Evolutionary conservation across 306 rosid genomes (phyloP).

Genomic region (Echinosophora koreensis): DNA sequence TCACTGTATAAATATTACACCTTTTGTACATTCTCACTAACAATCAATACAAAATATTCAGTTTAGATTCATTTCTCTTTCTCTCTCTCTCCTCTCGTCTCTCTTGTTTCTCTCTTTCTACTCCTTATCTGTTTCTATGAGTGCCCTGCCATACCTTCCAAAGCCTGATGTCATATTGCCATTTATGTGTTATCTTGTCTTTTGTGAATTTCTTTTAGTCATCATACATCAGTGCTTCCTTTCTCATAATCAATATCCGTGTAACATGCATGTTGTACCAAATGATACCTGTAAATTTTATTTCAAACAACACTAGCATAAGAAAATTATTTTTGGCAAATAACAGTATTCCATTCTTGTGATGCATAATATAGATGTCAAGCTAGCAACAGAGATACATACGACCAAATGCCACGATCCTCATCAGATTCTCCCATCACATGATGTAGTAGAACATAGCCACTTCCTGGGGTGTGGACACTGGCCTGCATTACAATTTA

Average conservation of each 20-base stretch:
- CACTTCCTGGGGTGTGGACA: conserved; percentile 93
- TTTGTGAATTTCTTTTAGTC: conserved; percentile 15
- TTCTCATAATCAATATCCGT: conserved; percentile 2
- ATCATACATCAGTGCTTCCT: conserved; percentile 21
- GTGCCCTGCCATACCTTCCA: background rate
- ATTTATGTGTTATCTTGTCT: conserved; percentile 9
- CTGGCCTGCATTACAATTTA: conserved; percentile 67
- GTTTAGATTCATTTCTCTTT: no score
- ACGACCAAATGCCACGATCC: conserved; percentile 95
- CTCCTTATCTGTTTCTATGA: no score
- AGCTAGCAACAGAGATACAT: conserved; percentile 61
- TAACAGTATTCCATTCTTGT: conserved; percentile 38
- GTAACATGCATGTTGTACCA: background rate
- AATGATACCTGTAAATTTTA: conserved; percentile 14
- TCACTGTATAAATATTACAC: no score
- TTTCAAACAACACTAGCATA: conserved; percentile 33
- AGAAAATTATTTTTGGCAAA: conserved; percentile 42
- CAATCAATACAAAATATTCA: no score
- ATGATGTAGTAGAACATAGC: conserved; percentile 95
- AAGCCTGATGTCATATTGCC: background rate
- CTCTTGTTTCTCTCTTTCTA: no score
- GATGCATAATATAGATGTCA: conserved; percentile 46
- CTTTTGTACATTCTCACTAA: no score
- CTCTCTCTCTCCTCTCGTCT: no score
- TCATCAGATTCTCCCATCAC: conserved; percentile 99